Conservation (phyloP, 148 eudicot genomes). For the Suaeda aralocaspica region DNA sequence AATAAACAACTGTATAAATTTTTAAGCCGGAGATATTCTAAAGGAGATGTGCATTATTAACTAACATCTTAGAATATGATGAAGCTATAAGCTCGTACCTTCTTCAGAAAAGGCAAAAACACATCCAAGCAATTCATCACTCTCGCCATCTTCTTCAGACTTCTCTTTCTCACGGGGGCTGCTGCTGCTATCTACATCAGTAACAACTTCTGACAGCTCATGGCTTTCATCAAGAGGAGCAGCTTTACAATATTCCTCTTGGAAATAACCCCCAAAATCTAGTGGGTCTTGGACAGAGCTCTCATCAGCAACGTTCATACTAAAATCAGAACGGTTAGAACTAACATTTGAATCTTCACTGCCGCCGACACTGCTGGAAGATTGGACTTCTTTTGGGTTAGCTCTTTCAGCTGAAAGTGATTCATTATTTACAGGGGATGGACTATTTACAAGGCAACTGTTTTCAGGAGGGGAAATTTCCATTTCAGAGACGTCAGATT, state of each 20-base stretch:
- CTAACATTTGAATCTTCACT: slow-evolving; percentile 64
- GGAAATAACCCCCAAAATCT: slow-evolving; percentile 65
- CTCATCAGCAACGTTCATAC: slow-evolving; percentile 71
- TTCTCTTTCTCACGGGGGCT: slow-evolving; percentile 55
- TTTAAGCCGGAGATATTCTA: neutral
- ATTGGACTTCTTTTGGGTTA: slow-evolving; percentile 41
- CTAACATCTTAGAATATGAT: neutral
- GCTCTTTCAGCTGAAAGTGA: slow-evolving; percentile 33
- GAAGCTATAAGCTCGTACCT: slow-evolving; percentile 43
- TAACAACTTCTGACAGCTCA: slow-evolving; percentile 50
- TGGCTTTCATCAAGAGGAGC: slow-evolving; percentile 43
- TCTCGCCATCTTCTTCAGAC: slow-evolving; percentile 77
- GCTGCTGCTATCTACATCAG: slow-evolving; percentile 59
- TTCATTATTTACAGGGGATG: slow-evolving; percentile 36
- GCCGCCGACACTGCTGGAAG: slow-evolving; percentile 55
- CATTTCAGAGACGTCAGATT: slow-evolving; percentile 34
- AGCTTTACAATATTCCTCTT: slow-evolving; percentile 85
- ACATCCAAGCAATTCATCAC: slow-evolving; percentile 81
- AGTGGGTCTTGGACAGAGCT: slow-evolving; percentile 51
- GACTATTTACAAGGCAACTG: slow-evolving; percentile 51
- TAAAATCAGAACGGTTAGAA: slow-evolving; percentile 70
- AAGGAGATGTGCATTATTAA: neutral
- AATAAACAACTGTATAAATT: no score
- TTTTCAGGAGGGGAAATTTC: slow-evolving; percentile 41
- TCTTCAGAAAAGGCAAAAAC: slow-evolving; percentile 88